These are phyloP conservation scores for Aspergillus novoparasiticus DNA, from an alignment of 2,329 filamentous ascomycete genomes.

Conservation along the genomic window DNA sequence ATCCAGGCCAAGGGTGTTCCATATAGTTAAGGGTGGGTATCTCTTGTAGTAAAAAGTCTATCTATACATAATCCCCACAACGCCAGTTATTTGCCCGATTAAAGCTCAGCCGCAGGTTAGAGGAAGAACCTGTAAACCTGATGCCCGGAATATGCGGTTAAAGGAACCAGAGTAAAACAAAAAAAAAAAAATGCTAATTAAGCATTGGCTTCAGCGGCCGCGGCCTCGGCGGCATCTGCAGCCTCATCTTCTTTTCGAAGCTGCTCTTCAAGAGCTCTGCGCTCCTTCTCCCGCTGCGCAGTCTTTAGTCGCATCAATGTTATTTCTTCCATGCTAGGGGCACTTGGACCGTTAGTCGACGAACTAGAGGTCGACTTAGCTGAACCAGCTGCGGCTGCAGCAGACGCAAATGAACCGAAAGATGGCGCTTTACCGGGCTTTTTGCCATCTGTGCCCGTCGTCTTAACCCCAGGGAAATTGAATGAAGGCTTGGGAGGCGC, in stretches of 20 bases:
- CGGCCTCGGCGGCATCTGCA: constrained; percentile 38
- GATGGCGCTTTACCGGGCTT: constrained; percentile 41
- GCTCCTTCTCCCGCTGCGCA: constrained; percentile 58
- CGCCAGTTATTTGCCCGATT: neutral
- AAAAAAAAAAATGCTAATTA: neutral
- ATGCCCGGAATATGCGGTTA: neutral
- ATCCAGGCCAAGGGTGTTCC: neutral
- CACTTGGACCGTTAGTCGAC: constrained; percentile 29
- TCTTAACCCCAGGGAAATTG: constrained; percentile 38
- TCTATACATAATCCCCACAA: constrained; percentile 5
- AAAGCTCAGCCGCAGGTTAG: neutral
- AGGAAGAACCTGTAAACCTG: neutral
- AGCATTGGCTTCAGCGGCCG: constrained; percentile 18
- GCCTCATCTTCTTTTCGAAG: constrained; percentile 53
- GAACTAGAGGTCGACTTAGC: constrained; percentile 29
- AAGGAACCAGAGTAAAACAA: neutral
- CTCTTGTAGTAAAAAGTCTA: constrained; percentile 13
- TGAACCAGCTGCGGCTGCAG: constrained; percentile 27
- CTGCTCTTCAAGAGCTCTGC: constrained; percentile 56
- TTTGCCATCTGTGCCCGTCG: constrained; percentile 20
- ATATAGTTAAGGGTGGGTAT: constrained; percentile 31
- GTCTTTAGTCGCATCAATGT: constrained; percentile 61
- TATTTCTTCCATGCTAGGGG: constrained; percentile 47
- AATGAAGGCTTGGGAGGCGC: constrained; percentile 31
- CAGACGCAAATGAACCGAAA: constrained; percentile 45